Evolutionary conservation across 1,284 basidiomycete species (phyloP).

Genomic region (Puccinia hordei): DNA sequence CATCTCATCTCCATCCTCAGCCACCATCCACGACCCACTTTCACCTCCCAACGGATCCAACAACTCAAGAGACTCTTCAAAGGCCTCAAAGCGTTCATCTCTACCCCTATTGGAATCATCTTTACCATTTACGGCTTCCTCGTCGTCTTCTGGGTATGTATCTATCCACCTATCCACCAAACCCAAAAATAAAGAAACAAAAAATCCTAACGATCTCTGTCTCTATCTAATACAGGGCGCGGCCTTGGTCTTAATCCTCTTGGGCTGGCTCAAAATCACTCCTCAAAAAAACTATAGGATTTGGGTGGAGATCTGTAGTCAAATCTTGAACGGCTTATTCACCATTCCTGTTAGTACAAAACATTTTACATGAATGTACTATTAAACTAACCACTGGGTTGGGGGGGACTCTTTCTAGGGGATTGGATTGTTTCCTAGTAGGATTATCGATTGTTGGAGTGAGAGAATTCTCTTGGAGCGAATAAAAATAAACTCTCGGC

Average conservation of each 20-base stretch:
- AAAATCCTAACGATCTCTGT: not conserved
- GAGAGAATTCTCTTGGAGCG: too few species aligned
- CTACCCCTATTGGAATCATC: constrained; percentile 42
- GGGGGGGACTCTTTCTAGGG: not conserved
- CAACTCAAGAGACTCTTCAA: constrained; percentile 7
- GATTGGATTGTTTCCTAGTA: constrained; percentile 36
- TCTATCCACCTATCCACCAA: not conserved
- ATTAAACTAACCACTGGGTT: not conserved
- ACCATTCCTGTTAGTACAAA: constrained; percentile 35
- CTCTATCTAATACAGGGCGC: constrained; percentile 25
- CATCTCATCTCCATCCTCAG: not conserved
- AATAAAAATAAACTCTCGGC: too few species aligned
- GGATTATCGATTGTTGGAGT: constrained; percentile 45
- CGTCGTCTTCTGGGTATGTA: constrained; percentile 49
- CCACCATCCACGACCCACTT: not conserved
- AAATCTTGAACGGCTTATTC: constrained; percentile 48
- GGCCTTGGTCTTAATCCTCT: constrained; percentile 45
- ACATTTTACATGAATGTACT: not conserved
- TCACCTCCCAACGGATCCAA: not conserved
- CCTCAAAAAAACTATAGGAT: constrained; percentile 27
- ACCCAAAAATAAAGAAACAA: not conserved
- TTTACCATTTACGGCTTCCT: constrained; percentile 43
- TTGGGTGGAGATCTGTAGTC: constrained; percentile 50
- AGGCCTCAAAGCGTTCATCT: constrained; percentile 18
- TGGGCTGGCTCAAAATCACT: constrained; percentile 41